A percentile compares a stretch with the other conserved stretches of the same genome.
phyloP scores from a whole-genome alignment of 164 flowering plant genomes.

The Euptelea pleiosperma region DNA sequence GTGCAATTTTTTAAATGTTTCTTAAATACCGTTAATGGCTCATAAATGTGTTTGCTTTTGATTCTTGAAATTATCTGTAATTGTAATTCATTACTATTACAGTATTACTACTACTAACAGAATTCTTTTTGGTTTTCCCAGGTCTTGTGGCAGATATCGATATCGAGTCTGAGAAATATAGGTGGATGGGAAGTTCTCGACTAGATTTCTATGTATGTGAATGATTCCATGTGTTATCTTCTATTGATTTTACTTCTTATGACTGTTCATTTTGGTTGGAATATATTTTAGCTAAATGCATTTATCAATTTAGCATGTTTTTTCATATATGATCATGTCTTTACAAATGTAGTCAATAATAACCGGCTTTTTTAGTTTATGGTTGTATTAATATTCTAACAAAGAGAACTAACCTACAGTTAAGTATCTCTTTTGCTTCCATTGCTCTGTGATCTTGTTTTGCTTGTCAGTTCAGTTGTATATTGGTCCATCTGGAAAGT shows the following conservation, averaged over 20 bases:
- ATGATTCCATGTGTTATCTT: constrained; percentile 4
- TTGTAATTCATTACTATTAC: too few species aligned
- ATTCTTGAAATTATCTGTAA: not conserved
- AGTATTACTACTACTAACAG: not conserved
- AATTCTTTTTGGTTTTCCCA: constrained; percentile 25
- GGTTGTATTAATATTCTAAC: too few species aligned
- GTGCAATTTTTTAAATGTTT: not conserved
- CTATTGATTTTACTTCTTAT: too few species aligned
- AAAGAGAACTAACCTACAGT: too few species aligned
- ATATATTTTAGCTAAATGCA: too few species aligned
- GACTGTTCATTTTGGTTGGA: too few species aligned
- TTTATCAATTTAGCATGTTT: too few species aligned
- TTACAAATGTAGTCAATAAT: too few species aligned
- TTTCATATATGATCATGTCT: too few species aligned
- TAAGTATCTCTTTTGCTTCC: not conserved
- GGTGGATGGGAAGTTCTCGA: constrained; percentile 99
- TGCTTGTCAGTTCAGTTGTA: not conserved
- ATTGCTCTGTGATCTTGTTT: not conserved
- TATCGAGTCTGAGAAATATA: constrained; percentile 92
- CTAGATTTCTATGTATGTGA: constrained; percentile 79
- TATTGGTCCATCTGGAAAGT: not conserved
- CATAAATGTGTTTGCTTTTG: constrained; percentile 3
- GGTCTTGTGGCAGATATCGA: constrained; percentile 97
- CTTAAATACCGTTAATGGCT: too few species aligned
- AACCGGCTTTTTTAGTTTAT: too few species aligned